These are phyloP conservation scores for Termitomyces bulborhizus DNA, from an alignment of 768 basidiomycete species.

Conservation along the genomic window DNA sequence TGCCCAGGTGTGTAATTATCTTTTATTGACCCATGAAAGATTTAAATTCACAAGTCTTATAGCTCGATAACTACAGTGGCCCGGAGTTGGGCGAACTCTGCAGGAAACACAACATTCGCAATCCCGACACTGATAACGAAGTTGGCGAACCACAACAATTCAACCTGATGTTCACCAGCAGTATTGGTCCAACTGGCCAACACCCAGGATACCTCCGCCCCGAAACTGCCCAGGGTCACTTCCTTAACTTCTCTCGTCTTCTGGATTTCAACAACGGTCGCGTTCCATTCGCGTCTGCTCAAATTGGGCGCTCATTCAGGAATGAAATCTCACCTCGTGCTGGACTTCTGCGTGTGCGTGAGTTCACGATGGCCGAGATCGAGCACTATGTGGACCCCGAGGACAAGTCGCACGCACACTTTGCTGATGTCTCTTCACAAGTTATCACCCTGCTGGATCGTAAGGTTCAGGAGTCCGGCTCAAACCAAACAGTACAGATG, in stretches of 20 bases:
- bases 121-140: slow-evolving; percentile 91
- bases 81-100: slow-evolving; percentile 89
- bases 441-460: slow-evolving; percentile 75
- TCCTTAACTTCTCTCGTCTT: slow-evolving; percentile 94
- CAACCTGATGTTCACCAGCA: slow-evolving; percentile 98
- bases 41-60: neutral
- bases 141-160: slow-evolving; percentile 92
- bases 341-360: slow-evolving; percentile 92
- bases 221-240: slow-evolving; percentile 98
- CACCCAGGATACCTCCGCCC: slow-evolving; percentile 95
- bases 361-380: slow-evolving; percentile 99
- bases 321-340: slow-evolving; percentile 98
- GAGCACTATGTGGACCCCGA: slow-evolving; percentile 97
- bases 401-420: slow-evolving; percentile 84
- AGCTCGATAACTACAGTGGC: slow-evolving; percentile 99
- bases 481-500: slow-evolving; percentile 56
- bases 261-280: slow-evolving; percentile 98
- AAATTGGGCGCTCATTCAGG: slow-evolving; percentile 93
- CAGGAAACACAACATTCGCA: slow-evolving; percentile 69
- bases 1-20: slow-evolving; percentile 63
- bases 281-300: slow-evolving; percentile 94
- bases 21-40: neutral
- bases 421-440: slow-evolving; percentile 73
- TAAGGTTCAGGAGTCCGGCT: slow-evolving; percentile 74
- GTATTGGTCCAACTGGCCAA: slow-evolving; percentile 96